Base-by-base conservation (phyloP, 768 basidiomycete genomes). In the Amanita fuliginea region DNA sequence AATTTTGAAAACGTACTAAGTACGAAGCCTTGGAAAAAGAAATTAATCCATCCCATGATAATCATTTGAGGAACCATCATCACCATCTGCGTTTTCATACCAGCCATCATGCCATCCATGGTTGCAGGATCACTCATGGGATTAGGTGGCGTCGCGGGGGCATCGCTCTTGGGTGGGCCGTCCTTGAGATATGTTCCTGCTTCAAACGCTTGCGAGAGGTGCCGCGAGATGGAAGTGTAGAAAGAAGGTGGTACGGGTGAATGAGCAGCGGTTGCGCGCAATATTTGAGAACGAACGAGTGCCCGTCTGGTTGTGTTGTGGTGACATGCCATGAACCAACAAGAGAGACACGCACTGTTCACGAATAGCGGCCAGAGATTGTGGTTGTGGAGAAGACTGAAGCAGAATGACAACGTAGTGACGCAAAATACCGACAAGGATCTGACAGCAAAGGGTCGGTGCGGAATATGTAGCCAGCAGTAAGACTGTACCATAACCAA, bases 31-130 rank as follows among this genome's bases (percentile, higher is more conserved):
- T 95, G 87, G 71, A 98, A 99, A 80, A 99, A 99, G 66, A 94
- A 92, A 65, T 93, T 97, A 68, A 99, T 97, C 89, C 95, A 98
- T 46, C 93, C 94, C 95, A 98, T 98, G 57, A 98, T 91, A 53
- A 96, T 76, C 86, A 97, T 97, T 67, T 98, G 88, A 14, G 88
- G 90, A 11, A 95, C 86, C 88, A 98, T 97, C 88, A 96, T 94
- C 43, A 97, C 92, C 77, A 90, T 91, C 67, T 99, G 96, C 16
- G 95, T 97, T 74, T 97, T 97, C 85, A 99, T 88, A 32, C 90
- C 90, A 9, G 91, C 78, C 93, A 97, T 95, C 91, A 97, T 94
- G 34, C 88, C 89, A 56, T 97, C 95, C 92, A 98, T 95, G 40
- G 84, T 82, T 44, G 79, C 79, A 6, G 91, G 90, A 70, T 97